Evolutionary conservation across 176 grass and related monocot species (phyloP).

Genomic region (Poa pratensis): DNA sequence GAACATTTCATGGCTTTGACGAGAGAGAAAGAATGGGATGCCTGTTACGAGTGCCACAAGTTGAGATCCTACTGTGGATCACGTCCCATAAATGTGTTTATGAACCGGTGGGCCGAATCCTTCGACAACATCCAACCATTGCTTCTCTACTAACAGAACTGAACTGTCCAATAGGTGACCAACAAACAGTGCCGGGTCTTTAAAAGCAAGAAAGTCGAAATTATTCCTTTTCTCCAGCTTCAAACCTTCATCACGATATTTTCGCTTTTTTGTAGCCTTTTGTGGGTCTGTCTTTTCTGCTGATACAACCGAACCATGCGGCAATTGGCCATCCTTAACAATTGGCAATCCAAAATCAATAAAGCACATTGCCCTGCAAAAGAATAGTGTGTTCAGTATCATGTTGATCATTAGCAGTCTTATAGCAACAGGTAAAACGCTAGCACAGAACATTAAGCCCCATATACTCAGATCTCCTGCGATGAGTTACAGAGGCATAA

Average conservation of each 20-base stretch:
- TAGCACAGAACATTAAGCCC: not conserved
- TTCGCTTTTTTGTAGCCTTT: slow-evolving; percentile 55
- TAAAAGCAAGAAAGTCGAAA: slow-evolving; percentile 73
- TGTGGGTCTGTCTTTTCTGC: slow-evolving; percentile 46
- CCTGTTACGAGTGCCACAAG: slow-evolving; percentile 6
- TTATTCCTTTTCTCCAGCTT: slow-evolving; percentile 58
- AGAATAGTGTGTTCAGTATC: not conserved
- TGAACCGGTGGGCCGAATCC: slow-evolving; percentile 68
- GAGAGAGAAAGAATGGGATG: slow-evolving; percentile 16
- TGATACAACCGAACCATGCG: slow-evolving; percentile 21
- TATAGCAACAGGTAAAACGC: slow-evolving; percentile 1
- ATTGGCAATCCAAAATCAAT: slow-evolving; percentile 90
- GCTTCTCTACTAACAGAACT: slow-evolving; percentile 80
- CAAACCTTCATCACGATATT: slow-evolving; percentile 52
- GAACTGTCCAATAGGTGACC: slow-evolving; percentile 76
- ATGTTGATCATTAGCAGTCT: not conserved
- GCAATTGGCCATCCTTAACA: slow-evolving; percentile 51
- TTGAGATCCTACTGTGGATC: not conserved
- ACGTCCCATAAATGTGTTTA: slow-evolving; percentile 87
- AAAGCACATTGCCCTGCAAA: slow-evolving; percentile 87
- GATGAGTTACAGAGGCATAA: not conserved
- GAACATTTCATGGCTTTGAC: slow-evolving; percentile 9
- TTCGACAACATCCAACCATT: slow-evolving; percentile 80
- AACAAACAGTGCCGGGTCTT: slow-evolving; percentile 76
- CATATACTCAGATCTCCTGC: not conserved